Conservation (phyloP, 2,329 filamentous ascomycete genomes). For the Ilyonectria destructans region DNA sequence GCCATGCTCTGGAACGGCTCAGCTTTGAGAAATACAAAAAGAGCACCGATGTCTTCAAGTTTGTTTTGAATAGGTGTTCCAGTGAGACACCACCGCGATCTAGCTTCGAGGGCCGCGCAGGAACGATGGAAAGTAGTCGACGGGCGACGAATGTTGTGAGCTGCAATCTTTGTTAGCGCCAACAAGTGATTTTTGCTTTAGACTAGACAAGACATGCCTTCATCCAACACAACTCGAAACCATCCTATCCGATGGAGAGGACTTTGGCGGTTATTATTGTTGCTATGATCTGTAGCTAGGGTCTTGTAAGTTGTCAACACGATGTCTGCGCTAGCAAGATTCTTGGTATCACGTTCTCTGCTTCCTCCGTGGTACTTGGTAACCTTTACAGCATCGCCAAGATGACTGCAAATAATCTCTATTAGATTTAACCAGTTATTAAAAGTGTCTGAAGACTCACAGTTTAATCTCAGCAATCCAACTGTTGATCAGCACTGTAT, state of each 20-base stretch:
- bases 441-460: slow-evolving; percentile 45
- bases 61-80: slow-evolving; percentile 71
- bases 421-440: not conserved
- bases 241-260: slow-evolving; percentile 55
- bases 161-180: slow-evolving; percentile 46
- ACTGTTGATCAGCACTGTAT: slow-evolving; percentile 57
- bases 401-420: slow-evolving; percentile 49
- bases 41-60: slow-evolving; percentile 66
- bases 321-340: slow-evolving; percentile 56
- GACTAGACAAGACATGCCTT: slow-evolving; percentile 55
- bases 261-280: slow-evolving; percentile 9
- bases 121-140: slow-evolving; percentile 62
- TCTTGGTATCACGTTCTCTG: slow-evolving; percentile 44
- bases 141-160: slow-evolving; percentile 67
- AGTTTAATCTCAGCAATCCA: slow-evolving; percentile 59
- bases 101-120: slow-evolving; percentile 59
- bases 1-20: slow-evolving; percentile 42
- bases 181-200: not conserved
- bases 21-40: slow-evolving; percentile 62
- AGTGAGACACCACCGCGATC: slow-evolving; percentile 67
- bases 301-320: slow-evolving; percentile 67
- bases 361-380: slow-evolving; percentile 58
- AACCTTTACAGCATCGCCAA: slow-evolving; percentile 48
- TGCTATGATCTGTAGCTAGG: slow-evolving; percentile 54
- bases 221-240: slow-evolving; percentile 62